phyloP scores from a whole-genome alignment of 352 stramenopile genomes.

The Phytophthora pini region DNA sequence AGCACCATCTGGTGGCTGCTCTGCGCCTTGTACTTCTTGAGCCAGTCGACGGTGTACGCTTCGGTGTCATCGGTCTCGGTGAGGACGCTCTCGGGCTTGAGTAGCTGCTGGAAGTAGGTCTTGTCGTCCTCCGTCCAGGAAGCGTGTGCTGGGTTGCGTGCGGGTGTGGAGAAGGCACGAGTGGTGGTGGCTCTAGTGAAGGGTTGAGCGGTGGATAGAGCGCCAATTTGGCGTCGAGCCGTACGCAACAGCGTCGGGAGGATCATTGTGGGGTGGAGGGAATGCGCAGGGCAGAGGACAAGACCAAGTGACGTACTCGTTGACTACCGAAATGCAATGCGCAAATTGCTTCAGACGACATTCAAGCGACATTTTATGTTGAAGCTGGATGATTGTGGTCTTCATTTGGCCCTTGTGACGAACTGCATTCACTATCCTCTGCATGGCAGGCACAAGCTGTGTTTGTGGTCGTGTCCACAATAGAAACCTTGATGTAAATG shows the following conservation, averaged over 20 bases:
- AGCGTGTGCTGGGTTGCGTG: constrained; percentile 52
- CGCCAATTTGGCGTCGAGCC: constrained; percentile 14
- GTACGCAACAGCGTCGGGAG: constrained; percentile 28
- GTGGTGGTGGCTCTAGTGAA: constrained; percentile 1
- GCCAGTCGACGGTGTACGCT: constrained; percentile 83
- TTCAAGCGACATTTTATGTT: constrained; percentile 9
- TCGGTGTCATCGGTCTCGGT: constrained; percentile 73
- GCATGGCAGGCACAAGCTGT: too few species aligned
- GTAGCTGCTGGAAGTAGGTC: constrained; percentile 65
- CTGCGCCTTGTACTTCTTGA: constrained; percentile 81
- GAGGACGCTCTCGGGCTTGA: constrained; percentile 69
- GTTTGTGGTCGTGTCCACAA: too few species aligned
- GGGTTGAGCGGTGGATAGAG: constrained; percentile 1
- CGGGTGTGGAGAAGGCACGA: constrained; percentile 37
- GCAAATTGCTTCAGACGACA: constrained; percentile 5
- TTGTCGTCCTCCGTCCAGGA: constrained; percentile 74
- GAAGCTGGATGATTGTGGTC: constrained; percentile 3
- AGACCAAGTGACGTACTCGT: constrained; percentile 6
- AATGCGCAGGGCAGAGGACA: neutral
- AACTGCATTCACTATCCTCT: too few species aligned
- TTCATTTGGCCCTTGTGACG: too few species aligned
- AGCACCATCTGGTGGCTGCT: constrained; percentile 80
- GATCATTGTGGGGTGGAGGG: constrained; percentile 16
- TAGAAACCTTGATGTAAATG: too few species aligned
- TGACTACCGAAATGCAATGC: constrained; percentile 18